Conservation (phyloP, 805 yeast genomes). For the Barnettozyma siamensis region DNA sequence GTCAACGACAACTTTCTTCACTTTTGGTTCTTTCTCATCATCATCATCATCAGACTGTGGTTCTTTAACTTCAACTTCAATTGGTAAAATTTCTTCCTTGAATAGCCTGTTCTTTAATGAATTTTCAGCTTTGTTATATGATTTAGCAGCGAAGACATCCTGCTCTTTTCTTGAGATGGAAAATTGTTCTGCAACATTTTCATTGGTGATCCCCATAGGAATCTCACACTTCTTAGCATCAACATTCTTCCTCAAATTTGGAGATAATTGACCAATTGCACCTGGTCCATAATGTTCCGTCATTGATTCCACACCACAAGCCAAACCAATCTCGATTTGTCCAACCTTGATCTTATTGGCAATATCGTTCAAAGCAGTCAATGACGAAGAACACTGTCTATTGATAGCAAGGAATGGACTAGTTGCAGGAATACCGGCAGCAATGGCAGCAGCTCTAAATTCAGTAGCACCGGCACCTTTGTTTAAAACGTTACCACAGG, state of each 20-base stretch:
- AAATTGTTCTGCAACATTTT: slow-evolving; percentile 74
- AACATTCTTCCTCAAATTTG: slow-evolving; percentile 35
- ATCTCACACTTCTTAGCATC: slow-evolving; percentile 72
- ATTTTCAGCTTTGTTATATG: slow-evolving; percentile 76
- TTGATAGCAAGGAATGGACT: slow-evolving; percentile 79
- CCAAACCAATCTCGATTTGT: slow-evolving; percentile 87
- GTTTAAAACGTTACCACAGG: slow-evolving; percentile 88
- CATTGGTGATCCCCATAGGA: slow-evolving; percentile 97
- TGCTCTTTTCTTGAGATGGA: slow-evolving; percentile 63
- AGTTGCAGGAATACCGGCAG: slow-evolving; percentile 82
- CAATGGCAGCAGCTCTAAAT: slow-evolving; percentile 86
- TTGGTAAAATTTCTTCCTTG: slow-evolving; percentile 83
- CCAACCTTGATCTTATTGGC: slow-evolving; percentile 85
- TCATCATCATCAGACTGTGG: slow-evolving; percentile 49
- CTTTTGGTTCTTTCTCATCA: slow-evolving; percentile 27
- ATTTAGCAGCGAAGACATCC: slow-evolving; percentile 84
- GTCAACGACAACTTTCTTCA: slow-evolving; percentile 36
- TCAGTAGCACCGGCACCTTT: slow-evolving; percentile 93
- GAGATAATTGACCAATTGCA: slow-evolving; percentile 58
- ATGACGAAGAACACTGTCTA: slow-evolving; percentile 93
- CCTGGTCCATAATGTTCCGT: slow-evolving; percentile 81
- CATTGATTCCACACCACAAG: slow-evolving; percentile 94
- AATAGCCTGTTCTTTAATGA: slow-evolving; percentile 73
- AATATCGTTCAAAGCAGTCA: slow-evolving; percentile 83
- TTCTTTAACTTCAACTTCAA: slow-evolving; percentile 51